Evolutionary conservation across 352 stramenopile genomes (phyloP), one percentile per base, ranked within the genome.

Genomic region (Elongisporangium senticosum): DNA sequence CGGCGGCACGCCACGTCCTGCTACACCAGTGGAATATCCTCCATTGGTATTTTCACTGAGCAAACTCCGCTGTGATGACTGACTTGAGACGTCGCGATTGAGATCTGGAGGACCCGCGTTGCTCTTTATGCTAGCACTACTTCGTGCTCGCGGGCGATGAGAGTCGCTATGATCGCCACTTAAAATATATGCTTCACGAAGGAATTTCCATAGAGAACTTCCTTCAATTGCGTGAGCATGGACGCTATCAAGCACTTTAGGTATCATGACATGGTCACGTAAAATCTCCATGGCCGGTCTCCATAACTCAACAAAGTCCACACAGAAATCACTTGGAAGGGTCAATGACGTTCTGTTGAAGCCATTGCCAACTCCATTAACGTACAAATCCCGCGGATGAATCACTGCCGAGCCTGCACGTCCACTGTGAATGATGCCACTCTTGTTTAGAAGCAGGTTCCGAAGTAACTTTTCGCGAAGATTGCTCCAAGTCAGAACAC

Each of bases 401-500:
- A 90, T 60, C 17, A 93, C 78, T 7, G 62, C 54, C 5, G 69
- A 68, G 11, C 79, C 82, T 49, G 64, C 57, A 20, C 80, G 80
- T 15, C 78, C 75, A 8, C 75, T 60, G 3, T 68, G 64, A 20
- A 65, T 64, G 49, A 90, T 49, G 1, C 84, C 84, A 22, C 69
- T 74, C 51, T 83, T 87, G 50, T 88, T 72, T 48, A 92, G 54
- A 49, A 90, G 55, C 37, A 94, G 59, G 56, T 61, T 77, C 8
- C 71, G 67, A n/a, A 90, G 57, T 24, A 94, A 51, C 4, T 67
- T 77, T 57, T 89, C 77, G 6, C 84, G 82, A 56, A 94, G 71
- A 52, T 78, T 67, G n/a, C 56, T 81, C 84, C 84, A 94, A 22
- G 82, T 94, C 21, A 90, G 53, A 43, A 90, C 65, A 11, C 77